Base-by-base conservation (phyloP, 2,329 filamentous ascomycete species). In the Aspergillus sp. region DNA sequence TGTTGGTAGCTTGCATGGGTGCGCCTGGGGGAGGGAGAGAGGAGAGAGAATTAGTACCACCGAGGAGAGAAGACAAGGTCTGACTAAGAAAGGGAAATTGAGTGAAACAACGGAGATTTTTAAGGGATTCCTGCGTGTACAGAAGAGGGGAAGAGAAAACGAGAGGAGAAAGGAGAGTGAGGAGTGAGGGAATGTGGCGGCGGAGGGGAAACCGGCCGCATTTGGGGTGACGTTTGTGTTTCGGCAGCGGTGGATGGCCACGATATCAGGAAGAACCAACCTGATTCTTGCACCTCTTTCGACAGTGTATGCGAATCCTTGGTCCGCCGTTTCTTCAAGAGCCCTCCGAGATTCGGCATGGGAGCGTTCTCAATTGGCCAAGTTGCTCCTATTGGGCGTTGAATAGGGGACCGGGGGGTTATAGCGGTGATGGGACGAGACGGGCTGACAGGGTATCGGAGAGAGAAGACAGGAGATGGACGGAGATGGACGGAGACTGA, bases 271-370 rank as follows among this genome's bases (percentile, higher is more conserved):
- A 35, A 35, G 33, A 17, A 39, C 37, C 15, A 39, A 39, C 37
- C 37, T 60, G 79, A 79, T 68, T 88, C 83, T 67, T 84, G 81
- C 66, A 78, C 70, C 69, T 83, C 79, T 65, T 75, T 78, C 60
- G 70, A 69, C 67, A 76, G 62, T 63, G 62, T 63, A 58, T 66
- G 68, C 73, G 83, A 86, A 77, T 96, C 90, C 82, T 90, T 94
- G 75, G 90, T 95, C 82, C 90, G 85, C 81, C 95, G 95, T 82
- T 95, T 97, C 82, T 96, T 96, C 69, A 97, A 83, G 68, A 96
- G 90, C 46, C 68, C 69, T 72, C 89, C 89, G 78, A 96, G 82
- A 72, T 82, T 88, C 84, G 90, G 93, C 93, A 98, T 97, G 71
- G 66, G 20, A 22, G 20, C 20, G 20, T 22, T 22, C 3, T 22